Evolutionary conservation across 2,329 filamentous ascomycete genomes (phyloP).

Genomic region (Aspergillus luchuensis): DNA sequence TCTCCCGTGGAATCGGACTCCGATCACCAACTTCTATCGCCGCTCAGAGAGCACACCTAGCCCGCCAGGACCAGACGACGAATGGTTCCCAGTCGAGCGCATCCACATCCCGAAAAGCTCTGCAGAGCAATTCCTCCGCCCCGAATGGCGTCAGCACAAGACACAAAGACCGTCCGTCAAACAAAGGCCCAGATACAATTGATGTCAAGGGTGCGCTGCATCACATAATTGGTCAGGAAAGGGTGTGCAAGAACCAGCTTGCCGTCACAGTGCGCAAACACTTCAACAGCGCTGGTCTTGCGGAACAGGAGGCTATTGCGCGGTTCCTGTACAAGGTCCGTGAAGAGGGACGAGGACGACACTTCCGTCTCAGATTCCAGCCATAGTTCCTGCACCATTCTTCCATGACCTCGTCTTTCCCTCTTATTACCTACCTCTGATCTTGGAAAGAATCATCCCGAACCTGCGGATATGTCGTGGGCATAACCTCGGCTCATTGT

Average conservation of each 20-base stretch:
- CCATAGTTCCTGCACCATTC: slow-evolving; percentile 29
- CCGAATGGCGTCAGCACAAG: slow-evolving; percentile 16
- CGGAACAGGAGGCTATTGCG: slow-evolving; percentile 52
- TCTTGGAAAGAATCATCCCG: neutral
- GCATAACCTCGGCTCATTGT: neutral
- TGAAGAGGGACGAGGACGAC: slow-evolving; percentile 45
- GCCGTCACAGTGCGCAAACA: slow-evolving; percentile 49
- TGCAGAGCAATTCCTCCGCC: slow-evolving; percentile 7
- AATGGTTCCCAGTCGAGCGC: slow-evolving; percentile 17
- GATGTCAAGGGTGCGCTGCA: slow-evolving; percentile 26
- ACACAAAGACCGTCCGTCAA: slow-evolving; percentile 10
- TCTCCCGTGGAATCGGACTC: slow-evolving; percentile 49
- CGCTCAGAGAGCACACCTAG: slow-evolving; percentile 26
- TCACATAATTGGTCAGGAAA: slow-evolving; percentile 39
- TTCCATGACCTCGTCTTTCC: neutral
- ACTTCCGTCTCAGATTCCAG: slow-evolving; percentile 47
- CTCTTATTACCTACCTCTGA: neutral
- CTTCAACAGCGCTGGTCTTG: slow-evolving; percentile 50
- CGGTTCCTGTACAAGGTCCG: slow-evolving; percentile 52
- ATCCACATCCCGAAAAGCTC: slow-evolving; percentile 3
- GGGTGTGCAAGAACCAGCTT: slow-evolving; percentile 46
- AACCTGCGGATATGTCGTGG: neutral
- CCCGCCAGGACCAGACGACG: slow-evolving; percentile 15
- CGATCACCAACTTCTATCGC: slow-evolving; percentile 49
- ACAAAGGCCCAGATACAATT: slow-evolving; percentile 11